A percentile compares a stretch with the other conserved stretches of the same genome.
phyloP scores from a whole-genome alignment of 306 rosid species.

The Quercus glauca region DNA sequence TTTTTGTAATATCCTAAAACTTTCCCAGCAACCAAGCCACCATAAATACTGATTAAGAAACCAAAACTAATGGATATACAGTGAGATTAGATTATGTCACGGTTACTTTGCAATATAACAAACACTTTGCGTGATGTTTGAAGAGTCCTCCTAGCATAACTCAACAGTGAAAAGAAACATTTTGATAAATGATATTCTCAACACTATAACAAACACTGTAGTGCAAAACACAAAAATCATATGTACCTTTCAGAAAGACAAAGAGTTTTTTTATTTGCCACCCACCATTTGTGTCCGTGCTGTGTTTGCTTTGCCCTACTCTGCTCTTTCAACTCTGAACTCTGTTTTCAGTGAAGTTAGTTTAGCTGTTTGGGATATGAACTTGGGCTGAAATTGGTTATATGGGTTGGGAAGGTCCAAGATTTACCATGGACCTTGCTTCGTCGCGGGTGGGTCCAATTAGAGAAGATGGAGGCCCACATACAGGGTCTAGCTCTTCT shows the following conservation, averaged over 20 bases:
- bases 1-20: background rate
- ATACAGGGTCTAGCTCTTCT: background rate
- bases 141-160: background rate
- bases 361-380: background rate
- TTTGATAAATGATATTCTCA: no score
- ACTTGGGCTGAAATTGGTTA: background rate
- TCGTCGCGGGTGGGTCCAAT: no score
- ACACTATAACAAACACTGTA: no score
- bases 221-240: background rate
- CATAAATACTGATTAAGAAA: background rate
- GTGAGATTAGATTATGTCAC: background rate
- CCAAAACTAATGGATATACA: background rate
- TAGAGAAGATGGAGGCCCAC: no score
- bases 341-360: no score
- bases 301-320: background rate
- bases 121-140: background rate
- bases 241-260: background rate
- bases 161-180: no score
- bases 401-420: no score
- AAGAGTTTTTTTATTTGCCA: background rate
- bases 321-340: no score
- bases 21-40: background rate
- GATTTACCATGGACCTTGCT: no score
- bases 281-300: background rate
- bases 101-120: background rate